phyloP scores from a whole-genome alignment of 2,329 filamentous ascomycete species.

The Alternaria novae-zelandiae region DNA sequence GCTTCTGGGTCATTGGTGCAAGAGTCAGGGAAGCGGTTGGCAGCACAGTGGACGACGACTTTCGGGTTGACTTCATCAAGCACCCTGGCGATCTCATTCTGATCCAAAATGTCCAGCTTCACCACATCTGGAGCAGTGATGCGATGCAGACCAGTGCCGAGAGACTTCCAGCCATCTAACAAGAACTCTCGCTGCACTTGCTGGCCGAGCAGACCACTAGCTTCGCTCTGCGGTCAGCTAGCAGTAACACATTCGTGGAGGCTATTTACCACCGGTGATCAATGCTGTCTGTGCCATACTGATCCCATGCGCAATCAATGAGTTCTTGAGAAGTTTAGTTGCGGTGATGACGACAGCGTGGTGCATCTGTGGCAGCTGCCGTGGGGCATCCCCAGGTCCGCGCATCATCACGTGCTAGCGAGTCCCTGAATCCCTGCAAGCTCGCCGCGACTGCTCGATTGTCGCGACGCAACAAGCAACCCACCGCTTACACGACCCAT shows the following conservation, averaged over 20 bases:
- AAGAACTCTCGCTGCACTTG: conserved; percentile 77
- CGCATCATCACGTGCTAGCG: conserved; percentile 13
- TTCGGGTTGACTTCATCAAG: conserved; percentile 67
- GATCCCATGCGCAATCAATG: background rate
- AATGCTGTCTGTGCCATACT: conserved; percentile 64
- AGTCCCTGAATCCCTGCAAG: conserved; percentile 13
- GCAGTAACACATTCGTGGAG: conserved; percentile 2
- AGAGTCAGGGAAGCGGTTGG: conserved; percentile 86
- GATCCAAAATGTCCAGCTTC: conserved; percentile 59
- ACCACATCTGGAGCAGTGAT: conserved; percentile 71
- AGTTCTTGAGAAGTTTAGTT: background rate
- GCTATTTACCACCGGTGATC: conserved; percentile 71
- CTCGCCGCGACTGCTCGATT: conserved; percentile 11
- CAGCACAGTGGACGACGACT: conserved; percentile 87
- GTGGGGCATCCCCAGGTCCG: background rate
- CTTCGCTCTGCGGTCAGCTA: conserved; percentile 29
- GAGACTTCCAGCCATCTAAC: conserved; percentile 62
- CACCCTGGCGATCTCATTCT: conserved; percentile 53
- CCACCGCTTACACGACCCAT: conserved; percentile 9
- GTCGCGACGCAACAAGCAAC: conserved; percentile 20
- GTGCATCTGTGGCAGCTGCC: background rate
- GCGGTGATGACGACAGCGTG: background rate
- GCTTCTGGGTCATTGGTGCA: conserved; percentile 80
- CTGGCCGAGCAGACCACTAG: conserved; percentile 81
- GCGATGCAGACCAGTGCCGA: conserved; percentile 67